Conservation (phyloP, 192 early-diverging fungal species). For the Chytriomyces confervae region DNA sequence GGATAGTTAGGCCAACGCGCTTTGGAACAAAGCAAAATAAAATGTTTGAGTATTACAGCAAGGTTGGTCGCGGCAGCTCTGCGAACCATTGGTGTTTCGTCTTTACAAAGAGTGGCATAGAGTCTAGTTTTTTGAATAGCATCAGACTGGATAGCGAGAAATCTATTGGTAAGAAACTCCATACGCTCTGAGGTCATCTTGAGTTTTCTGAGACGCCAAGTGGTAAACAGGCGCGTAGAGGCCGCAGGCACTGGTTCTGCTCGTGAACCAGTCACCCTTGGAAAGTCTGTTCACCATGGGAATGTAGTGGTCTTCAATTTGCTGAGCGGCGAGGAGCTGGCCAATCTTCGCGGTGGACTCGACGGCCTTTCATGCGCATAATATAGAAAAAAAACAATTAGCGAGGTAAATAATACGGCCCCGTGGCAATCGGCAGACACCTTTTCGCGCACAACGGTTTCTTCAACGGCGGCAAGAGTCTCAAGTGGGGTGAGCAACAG, state of each 20-base stretch:
- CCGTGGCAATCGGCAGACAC: constrained; percentile 49
- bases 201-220: constrained; percentile 70
- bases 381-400: neutral
- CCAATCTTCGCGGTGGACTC: constrained; percentile 89
- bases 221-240: constrained; percentile 87
- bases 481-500: constrained; percentile 90
- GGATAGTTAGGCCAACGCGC: neutral
- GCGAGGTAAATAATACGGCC: neutral
- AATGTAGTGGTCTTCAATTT: constrained; percentile 89
- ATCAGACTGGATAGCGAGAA: constrained; percentile 2
- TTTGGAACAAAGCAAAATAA: constrained; percentile 8
- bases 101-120: constrained; percentile 82
- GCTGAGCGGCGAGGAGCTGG: constrained; percentile 70
- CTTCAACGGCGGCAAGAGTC: constrained; percentile 96
- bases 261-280: constrained; percentile 98
- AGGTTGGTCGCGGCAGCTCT: constrained; percentile 88
- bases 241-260: constrained; percentile 90
- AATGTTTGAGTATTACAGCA: constrained; percentile 56
- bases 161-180: neutral
- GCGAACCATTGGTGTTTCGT: constrained; percentile 98
- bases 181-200: constrained; percentile 87
- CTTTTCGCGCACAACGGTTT: constrained; percentile 97
- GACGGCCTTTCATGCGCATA: constrained; percentile 76
- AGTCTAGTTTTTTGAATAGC: constrained; percentile 47
- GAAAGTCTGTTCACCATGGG: constrained; percentile 91